Evolutionary conservation across 2,329 filamentous ascomycete genomes (phyloP).

Genomic region (Botryotinia narcissicola): DNA sequence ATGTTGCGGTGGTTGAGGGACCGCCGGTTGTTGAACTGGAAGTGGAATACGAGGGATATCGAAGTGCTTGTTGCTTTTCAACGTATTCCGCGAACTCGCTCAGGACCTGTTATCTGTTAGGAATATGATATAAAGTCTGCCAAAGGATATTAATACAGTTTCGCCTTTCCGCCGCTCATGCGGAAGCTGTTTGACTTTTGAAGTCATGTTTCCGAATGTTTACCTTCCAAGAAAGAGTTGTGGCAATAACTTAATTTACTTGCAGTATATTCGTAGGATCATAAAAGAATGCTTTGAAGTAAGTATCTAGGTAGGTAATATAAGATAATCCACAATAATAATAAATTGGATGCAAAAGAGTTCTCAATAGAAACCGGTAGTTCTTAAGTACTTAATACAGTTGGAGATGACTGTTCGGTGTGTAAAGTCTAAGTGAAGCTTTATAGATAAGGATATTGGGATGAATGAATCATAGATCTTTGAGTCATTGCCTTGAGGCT

Average conservation of each 20-base stretch:
- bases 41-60: slow-evolving; percentile 48
- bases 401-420: slow-evolving; percentile 25
- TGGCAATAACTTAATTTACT: neutral
- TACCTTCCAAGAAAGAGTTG: neutral
- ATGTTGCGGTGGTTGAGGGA: slow-evolving; percentile 28
- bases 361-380: neutral
- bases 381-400: neutral
- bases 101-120: slow-evolving; percentile 55
- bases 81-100: slow-evolving; percentile 98
- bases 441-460: slow-evolving; percentile 36
- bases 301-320: neutral
- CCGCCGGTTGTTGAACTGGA: slow-evolving; percentile 22
- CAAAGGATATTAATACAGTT: slow-evolving; percentile 55
- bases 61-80: slow-evolving; percentile 82
- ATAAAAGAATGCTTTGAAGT: slow-evolving; percentile 12
- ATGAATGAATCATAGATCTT: slow-evolving; percentile 29
- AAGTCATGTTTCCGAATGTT: slow-evolving; percentile 43
- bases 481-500: slow-evolving; percentile 23
- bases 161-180: slow-evolving; percentile 86
- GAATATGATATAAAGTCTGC: neutral
- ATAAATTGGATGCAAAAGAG: neutral
- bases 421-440: slow-evolving; percentile 27
- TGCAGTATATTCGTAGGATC: slow-evolving; percentile 27
- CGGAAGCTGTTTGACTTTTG: slow-evolving; percentile 57
- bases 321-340: neutral